Evolutionary conservation across 805 yeast genomes (phyloP).

Genomic region (Saccharomycopsis sp.): DNA sequence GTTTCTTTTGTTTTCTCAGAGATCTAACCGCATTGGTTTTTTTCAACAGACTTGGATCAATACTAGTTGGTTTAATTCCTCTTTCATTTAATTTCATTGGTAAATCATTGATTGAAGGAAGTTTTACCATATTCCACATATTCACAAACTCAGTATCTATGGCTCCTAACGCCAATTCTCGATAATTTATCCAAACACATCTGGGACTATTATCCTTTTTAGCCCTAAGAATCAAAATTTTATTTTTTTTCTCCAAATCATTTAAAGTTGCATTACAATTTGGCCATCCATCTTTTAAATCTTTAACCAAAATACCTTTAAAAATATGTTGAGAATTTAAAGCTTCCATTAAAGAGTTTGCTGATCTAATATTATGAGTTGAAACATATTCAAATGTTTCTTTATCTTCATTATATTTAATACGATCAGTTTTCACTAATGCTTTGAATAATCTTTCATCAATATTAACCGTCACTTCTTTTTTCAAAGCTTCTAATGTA

Average conservation of each 20-base stretch:
- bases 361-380: slow-evolving; percentile 74
- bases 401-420: slow-evolving; percentile 51
- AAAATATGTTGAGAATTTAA: slow-evolving; percentile 76
- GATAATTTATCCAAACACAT: slow-evolving; percentile 76
- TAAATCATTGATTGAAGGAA: slow-evolving; percentile 75
- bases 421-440: slow-evolving; percentile 65
- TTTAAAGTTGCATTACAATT: slow-evolving; percentile 74
- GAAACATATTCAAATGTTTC: slow-evolving; percentile 80
- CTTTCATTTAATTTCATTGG: slow-evolving; percentile 69
- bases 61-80: slow-evolving; percentile 93
- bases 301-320: slow-evolving; percentile 78
- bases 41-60: slow-evolving; percentile 91
- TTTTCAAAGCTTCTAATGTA: slow-evolving; percentile 50
- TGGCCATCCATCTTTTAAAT: slow-evolving; percentile 86
- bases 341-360: slow-evolving; percentile 64
- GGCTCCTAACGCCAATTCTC: slow-evolving; percentile 42
- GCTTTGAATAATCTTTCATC: slow-evolving; percentile 61
- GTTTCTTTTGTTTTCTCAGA: slow-evolving; percentile 78
- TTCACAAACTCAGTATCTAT: slow-evolving; percentile 75
- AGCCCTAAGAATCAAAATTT: slow-evolving; percentile 75
- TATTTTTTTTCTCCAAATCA: slow-evolving; percentile 65
- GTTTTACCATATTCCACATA: slow-evolving; percentile 69
- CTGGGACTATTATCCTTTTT: slow-evolving; percentile 93
- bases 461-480: slow-evolving; percentile 44
- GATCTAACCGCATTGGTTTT: slow-evolving; percentile 44